A percentile compares a stretch with the other conserved stretches of the same genome.
These are phyloP conservation scores for Chrysosporium keratinophilum DNA, from an alignment of 2,329 filamentous ascomycete genomes.

Conservation along the genomic window DNA sequence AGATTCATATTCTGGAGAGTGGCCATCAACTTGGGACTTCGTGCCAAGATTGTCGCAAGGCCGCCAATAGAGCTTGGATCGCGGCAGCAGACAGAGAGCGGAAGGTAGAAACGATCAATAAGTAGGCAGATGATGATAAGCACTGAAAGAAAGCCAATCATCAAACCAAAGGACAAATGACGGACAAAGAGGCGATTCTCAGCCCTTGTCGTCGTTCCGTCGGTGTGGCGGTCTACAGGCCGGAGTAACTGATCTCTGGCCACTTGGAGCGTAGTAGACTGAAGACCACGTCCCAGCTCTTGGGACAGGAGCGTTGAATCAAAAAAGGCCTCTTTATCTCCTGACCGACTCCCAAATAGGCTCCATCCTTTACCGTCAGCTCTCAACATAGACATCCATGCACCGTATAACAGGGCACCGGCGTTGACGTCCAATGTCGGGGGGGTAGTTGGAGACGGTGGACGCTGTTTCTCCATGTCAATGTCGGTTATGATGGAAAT, in stretches of 20 bases:
- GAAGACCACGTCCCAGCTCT: constrained; percentile 4
- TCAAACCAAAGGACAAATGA: constrained; percentile 7
- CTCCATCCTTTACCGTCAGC: constrained; percentile 3
- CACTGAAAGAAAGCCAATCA: constrained; percentile 7
- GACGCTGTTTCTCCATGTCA: constrained; percentile 9
- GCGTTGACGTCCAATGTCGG: constrained; percentile 2
- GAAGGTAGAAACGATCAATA: constrained; percentile 6
- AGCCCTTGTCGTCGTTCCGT: constrained; percentile 2
- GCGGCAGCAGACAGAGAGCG: constrained; percentile 6
- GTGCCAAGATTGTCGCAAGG: constrained; percentile 9
- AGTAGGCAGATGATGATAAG: constrained; percentile 3
- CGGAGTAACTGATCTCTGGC: constrained; percentile 5
- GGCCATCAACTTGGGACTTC: constrained; percentile 9
- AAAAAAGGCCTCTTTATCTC: constrained; percentile 3
- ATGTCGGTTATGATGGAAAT: constrained; percentile 6
- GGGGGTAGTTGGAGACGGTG: constrained; percentile 5
- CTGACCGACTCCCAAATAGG: background rate
- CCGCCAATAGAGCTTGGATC: constrained; percentile 10
- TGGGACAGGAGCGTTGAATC: constrained; percentile 1
- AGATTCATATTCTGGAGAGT: constrained; percentile 7
- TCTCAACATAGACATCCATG: constrained; percentile 4
- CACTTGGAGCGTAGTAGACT: constrained; percentile 3
- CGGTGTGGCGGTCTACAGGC: background rate
- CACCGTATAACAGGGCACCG: constrained; percentile 8
- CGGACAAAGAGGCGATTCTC: constrained; percentile 9